A percentile compares a stretch with the other conserved stretches of the same genome.
Conservation (phyloP, 2,329 filamentous ascomycete species). For the Nemania sp. region DNA sequence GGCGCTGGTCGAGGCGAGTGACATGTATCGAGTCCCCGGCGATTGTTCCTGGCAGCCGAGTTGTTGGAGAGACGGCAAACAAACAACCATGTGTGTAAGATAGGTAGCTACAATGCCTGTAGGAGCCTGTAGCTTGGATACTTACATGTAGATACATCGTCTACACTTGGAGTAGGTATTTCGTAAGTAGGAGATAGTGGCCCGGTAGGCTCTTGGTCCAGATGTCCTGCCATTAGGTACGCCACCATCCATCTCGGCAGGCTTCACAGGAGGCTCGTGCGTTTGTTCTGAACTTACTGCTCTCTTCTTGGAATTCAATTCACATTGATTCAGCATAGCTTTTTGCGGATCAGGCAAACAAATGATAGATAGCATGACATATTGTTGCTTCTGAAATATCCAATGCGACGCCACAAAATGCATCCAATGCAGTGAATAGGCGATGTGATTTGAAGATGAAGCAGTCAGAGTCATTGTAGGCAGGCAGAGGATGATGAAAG, state of each 20-base stretch:
- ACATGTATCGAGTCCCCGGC: constrained; percentile 7
- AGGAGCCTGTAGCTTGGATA: too few relatives aligned
- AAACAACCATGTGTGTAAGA: neutral
- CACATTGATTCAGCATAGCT: neutral
- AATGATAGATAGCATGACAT: neutral
- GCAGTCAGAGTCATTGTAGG: neutral
- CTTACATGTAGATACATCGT: neutral
- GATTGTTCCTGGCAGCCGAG: constrained; percentile 12
- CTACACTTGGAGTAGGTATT: too few relatives aligned
- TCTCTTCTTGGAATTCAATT: neutral
- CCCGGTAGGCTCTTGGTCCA: constrained; percentile 9
- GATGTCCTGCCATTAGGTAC: constrained; percentile 9
- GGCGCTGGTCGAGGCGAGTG: too few relatives aligned
- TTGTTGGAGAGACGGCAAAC: constrained; percentile 2
- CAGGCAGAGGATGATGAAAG: constrained; percentile 14
- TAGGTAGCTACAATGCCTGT: neutral
- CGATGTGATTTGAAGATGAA: constrained; percentile 6
- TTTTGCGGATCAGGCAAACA: neutral
- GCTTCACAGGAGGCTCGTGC: neutral
- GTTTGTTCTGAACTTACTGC: neutral
- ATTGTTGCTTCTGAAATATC: neutral
- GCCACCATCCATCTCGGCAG: constrained; percentile 1
- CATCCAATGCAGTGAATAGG: constrained; percentile 5
- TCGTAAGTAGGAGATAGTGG: too few relatives aligned
- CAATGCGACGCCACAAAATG: neutral